Evolutionary conservation across 495 filamentous ascomycete genomes (phyloP).

Genomic region (Tuber microsphaerosporum): DNA sequence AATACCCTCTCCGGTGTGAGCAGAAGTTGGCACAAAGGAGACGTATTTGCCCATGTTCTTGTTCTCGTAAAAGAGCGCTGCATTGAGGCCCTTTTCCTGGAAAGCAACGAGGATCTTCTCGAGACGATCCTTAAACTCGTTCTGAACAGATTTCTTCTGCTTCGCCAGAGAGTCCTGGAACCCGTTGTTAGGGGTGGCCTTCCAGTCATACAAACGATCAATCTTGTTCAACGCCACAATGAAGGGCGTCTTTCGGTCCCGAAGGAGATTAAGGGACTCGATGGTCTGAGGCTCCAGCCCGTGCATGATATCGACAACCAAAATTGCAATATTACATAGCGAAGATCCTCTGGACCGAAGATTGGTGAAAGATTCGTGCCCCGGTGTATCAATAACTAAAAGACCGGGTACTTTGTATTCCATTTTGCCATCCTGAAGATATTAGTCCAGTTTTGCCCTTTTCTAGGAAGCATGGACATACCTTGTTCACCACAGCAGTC

Average conservation of each 20-base stretch:
- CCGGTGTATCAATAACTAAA: conserved; percentile 95
- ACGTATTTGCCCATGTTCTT: conserved; percentile 91
- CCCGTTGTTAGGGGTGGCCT: conserved; percentile 94
- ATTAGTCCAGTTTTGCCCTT: not conserved
- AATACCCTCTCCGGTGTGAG: conserved; percentile 96
- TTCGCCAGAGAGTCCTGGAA: conserved; percentile 84
- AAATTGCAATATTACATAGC: conserved; percentile 97
- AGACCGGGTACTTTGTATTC: conserved; percentile 98
- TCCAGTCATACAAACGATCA: conserved; percentile 98
- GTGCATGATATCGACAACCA: conserved; percentile 99
- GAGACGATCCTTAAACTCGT: conserved; percentile 86
- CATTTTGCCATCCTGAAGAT: conserved; percentile 65
- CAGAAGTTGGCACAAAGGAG: conserved; percentile 91
- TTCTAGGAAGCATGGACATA: not conserved
- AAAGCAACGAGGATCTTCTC: conserved; percentile 89
- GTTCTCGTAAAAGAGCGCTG: conserved; percentile 94
- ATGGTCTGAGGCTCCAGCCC: conserved; percentile 96
- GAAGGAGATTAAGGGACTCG: conserved; percentile 89
- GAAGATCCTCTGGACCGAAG: conserved; percentile 91
- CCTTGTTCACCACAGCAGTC: conserved; percentile 74
- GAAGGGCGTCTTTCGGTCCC: conserved; percentile 93
- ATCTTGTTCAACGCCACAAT: conserved; percentile 99
- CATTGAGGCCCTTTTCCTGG: conserved; percentile 94
- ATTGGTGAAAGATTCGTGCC: conserved; percentile 99
- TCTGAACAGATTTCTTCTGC: conserved; percentile 90